Evolutionary conservation across 1,139 yeast species (phyloP), one percentile per base, ranked within the genome.

Genomic region (Candida pseudoviswanathii): DNA sequence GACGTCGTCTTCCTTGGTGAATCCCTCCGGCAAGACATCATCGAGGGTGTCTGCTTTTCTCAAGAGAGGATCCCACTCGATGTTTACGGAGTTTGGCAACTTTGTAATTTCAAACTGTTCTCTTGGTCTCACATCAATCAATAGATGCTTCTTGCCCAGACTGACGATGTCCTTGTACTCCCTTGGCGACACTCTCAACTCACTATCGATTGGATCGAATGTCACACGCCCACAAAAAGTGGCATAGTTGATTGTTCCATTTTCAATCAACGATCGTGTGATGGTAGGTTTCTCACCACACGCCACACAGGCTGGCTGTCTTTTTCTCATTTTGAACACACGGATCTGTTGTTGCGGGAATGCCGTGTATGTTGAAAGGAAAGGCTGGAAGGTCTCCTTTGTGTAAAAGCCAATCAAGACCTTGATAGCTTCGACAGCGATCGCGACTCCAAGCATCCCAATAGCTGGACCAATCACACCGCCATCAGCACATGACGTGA

Each of bases 391-490:
- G 41, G 64, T 73, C 0, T 75, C 78, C 10, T 47, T 47, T 1
- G 75, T 70, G 61, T 89, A 89, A 45, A 67, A 72, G 0, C 78
- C 86, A 1, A 87, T 77, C 4, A 90, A 59, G 2, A 92, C 72
- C 61, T 94, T 92, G 43, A 95, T 78, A 0, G 96, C 77, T 61
- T 95, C 99, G 31, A 88, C 71, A 0, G 97, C 96, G 87, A 95
- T 95, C 73, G 89, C 77, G 0, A 85, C 76, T 3, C 99, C 99
- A 63, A 94, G 82, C 1, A 91, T 61, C 0, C 99, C 99, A 44
- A 95, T 96, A 5, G 94, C 95, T 0, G 99, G 97, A 0, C 99
- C 99, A 24, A 95, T 67, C 1, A 95, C 96, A 3, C 99, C 99
- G 2, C 96, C 96, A 65, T 91, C 98, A 7, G 90, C 82, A 61